Conservation (phyloP, 176 grass and related monocot genomes). For the Oryza rufipogon region DNA sequence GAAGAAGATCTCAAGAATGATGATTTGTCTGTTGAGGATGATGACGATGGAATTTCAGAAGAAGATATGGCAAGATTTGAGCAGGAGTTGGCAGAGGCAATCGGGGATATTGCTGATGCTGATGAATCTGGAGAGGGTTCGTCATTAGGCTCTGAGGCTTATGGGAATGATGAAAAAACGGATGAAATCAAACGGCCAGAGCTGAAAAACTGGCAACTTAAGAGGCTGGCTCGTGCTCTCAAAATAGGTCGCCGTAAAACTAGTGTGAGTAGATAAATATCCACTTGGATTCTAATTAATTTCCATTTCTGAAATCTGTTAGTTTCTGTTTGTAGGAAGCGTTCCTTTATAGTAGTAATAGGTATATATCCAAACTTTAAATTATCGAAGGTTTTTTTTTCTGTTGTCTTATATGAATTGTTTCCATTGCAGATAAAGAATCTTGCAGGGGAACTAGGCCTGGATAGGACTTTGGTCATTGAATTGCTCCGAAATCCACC, state of each 20-base stretch:
- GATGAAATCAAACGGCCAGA: slow-evolving; percentile 31
- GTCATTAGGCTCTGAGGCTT: not conserved
- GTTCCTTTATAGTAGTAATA: slow-evolving; percentile 13
- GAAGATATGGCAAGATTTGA: slow-evolving; percentile 82
- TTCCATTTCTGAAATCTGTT: slow-evolving; percentile 1
- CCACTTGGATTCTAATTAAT: not conserved
- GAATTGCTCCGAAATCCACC: slow-evolving; percentile 91
- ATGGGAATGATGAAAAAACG: slow-evolving; percentile 35
- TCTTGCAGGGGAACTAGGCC: slow-evolving; percentile 77
- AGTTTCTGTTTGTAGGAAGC: not conserved
- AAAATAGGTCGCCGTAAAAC: slow-evolving; percentile 81
- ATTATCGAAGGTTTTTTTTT: not conserved
- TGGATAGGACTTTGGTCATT: slow-evolving; percentile 81
- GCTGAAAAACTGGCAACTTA: slow-evolving; percentile 86
- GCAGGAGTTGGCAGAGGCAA: slow-evolving; percentile 72
- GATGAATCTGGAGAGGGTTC: slow-evolving; percentile 41
- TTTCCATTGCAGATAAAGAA: slow-evolving; percentile 74
- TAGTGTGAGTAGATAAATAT: slow-evolving; percentile 59
- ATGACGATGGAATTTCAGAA: slow-evolving; percentile 72
- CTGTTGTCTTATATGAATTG: slow-evolving; percentile 19
- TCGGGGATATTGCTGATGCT: slow-evolving; percentile 45
- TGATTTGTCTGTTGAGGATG: slow-evolving; percentile 56
- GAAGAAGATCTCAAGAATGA: slow-evolving; percentile 85
- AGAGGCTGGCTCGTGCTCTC: slow-evolving; percentile 71
- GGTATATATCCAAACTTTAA: slow-evolving; percentile 13